Percentiles rank a stretch among this genome's conserved stretches.
Evolutionary conservation across 306 rosid genomes (phyloP).

Genomic region (Castanea crenata): DNA sequence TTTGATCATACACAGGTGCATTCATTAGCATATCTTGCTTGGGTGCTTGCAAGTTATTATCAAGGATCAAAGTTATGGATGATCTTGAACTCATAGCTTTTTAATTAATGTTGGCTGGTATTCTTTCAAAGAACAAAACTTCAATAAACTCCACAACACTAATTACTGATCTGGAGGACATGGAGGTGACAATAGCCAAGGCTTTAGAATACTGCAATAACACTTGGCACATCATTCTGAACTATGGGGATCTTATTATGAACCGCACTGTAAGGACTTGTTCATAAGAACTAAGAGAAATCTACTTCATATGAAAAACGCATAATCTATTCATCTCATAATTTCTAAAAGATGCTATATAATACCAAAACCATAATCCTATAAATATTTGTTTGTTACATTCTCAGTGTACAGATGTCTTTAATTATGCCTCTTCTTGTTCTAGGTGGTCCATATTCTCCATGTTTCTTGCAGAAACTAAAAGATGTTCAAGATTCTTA

Average conservation of each 20-base stretch:
- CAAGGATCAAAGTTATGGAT: neutral
- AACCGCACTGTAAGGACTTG: conserved; percentile 63
- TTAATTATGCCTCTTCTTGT: neutral
- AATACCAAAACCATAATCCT: too few relatives aligned
- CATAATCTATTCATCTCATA: too few relatives aligned
- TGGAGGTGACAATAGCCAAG: conserved; percentile 55
- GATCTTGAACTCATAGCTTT: conserved; percentile 6
- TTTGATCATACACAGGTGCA: too few relatives aligned
- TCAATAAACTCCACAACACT: conserved; percentile 54
- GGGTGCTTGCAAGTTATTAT: too few relatives aligned
- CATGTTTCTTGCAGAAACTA: conserved; percentile 59
- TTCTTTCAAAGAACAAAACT: conserved; percentile 75
- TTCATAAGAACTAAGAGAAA: neutral
- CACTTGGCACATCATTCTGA: conserved; percentile 73
- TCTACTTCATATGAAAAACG: too few relatives aligned
- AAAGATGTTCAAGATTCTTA: conserved; percentile 70
- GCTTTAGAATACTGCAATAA: conserved; percentile 68
- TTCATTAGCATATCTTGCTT: too few relatives aligned
- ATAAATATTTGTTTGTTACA: too few relatives aligned
- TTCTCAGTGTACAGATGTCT: neutral
- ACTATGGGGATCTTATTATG: conserved; percentile 73
- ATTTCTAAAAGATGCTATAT: too few relatives aligned
- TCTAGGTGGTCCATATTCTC: neutral
- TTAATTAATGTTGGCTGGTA: conserved; percentile 56
- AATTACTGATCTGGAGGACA: conserved; percentile 58